Conservation (phyloP, 2,329 filamentous ascomycete genomes). For the Sarocladiaceae sp. region DNA sequence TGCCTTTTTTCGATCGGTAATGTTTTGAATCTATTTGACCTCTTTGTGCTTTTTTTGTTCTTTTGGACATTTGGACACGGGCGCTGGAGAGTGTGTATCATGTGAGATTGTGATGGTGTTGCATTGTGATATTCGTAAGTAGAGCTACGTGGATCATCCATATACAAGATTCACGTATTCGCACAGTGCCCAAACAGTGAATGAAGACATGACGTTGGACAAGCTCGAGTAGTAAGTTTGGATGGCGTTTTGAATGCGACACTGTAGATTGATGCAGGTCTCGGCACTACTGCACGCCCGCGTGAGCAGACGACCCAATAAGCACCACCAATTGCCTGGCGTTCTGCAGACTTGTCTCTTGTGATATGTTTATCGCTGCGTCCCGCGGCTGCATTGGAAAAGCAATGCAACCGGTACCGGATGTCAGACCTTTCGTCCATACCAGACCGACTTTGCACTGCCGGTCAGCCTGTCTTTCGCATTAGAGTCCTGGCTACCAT, state of each 20-base stretch:
- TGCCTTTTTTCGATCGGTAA: conserved; percentile 8
- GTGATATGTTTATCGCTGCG: background rate
- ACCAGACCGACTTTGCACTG: too few species aligned
- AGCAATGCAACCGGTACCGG: background rate
- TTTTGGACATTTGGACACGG: too few species aligned
- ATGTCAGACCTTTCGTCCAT: too few species aligned
- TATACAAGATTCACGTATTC: conserved; percentile 2
- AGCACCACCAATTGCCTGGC: background rate
- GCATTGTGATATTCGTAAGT: background rate
- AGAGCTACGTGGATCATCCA: background rate
- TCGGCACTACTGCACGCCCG: background rate
- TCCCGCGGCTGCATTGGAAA: conserved; percentile 1
- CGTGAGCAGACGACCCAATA: background rate
- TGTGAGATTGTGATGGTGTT: conserved; percentile 3
- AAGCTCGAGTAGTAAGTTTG: background rate
- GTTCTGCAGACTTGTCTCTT: background rate
- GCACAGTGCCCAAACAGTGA: background rate
- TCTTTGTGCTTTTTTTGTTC: conserved; percentile 4
- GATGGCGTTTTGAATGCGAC: background rate
- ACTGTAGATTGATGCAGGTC: conserved; percentile 4
- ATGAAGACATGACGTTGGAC: background rate
- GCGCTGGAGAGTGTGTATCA: background rate
- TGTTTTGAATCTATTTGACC: conserved; percentile 10
- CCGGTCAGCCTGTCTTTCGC: too few species aligned
- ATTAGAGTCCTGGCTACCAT: too few species aligned